Evolutionary conservation across 139 green algal species (phyloP).

Genomic region (Picochlorum sp.): DNA sequence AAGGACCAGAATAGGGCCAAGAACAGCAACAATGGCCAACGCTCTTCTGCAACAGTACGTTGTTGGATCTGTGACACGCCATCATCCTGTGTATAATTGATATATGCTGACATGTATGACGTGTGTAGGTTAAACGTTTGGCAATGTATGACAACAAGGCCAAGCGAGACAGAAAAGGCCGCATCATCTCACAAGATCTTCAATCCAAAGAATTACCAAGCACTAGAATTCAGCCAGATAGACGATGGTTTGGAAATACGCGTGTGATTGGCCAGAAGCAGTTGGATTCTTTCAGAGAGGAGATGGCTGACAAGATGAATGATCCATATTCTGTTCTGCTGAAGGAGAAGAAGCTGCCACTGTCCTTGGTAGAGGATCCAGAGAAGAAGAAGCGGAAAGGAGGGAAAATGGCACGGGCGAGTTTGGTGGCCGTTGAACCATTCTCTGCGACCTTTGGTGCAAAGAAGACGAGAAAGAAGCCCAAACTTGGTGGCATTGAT

Average conservation of each 20-base stretch:
- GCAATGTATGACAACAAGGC: constrained; percentile 93
- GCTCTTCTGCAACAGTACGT: constrained; percentile 68
- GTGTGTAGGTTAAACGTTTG: constrained; percentile 72
- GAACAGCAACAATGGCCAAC: constrained; percentile 43
- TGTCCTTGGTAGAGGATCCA: constrained; percentile 81
- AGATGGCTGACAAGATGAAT: constrained; percentile 86
- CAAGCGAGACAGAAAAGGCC: constrained; percentile 81
- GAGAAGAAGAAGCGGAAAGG: constrained; percentile 25
- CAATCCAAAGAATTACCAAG: constrained; percentile 91
- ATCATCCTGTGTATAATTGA: too few relatives aligned
- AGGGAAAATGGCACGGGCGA: constrained; percentile 26
- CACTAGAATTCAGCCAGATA: constrained; percentile 92
- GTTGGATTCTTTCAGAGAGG: constrained; percentile 87
- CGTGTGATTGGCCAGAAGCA: constrained; percentile 94
- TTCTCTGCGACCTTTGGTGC: constrained; percentile 83
- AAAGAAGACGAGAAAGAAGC: constrained; percentile 67
- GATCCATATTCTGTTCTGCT: constrained; percentile 92
- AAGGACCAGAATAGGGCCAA: constrained; percentile 57
- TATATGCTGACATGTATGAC: too few relatives aligned
- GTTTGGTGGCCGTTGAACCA: constrained; percentile 71
- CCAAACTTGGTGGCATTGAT: constrained; percentile 62
- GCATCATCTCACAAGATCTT: constrained; percentile 77
- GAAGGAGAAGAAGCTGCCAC: constrained; percentile 89
- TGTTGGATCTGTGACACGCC: too few relatives aligned
- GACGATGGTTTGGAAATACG: constrained; percentile 96